These are phyloP conservation scores for Komagataella phaffii DNA, from an alignment of 805 yeast species.

Conservation along the genomic window DNA sequence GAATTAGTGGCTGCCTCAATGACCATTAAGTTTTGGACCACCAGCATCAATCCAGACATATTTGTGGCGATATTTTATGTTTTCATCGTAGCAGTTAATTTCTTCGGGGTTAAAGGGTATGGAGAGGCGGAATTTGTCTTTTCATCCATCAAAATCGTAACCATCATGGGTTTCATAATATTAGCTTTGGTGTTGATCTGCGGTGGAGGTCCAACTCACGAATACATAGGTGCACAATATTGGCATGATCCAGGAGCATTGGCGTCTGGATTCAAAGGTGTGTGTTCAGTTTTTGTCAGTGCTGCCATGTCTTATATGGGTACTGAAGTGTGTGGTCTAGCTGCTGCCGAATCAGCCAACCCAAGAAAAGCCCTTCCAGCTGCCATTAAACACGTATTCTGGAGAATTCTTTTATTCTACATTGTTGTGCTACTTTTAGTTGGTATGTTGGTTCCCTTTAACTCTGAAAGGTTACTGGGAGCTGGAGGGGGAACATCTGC, in stretches of 20 bases:
- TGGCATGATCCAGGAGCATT: slow-evolving; percentile 52
- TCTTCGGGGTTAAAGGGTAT: slow-evolving; percentile 52
- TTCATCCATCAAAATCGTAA: slow-evolving; percentile 38
- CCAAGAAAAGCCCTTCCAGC: slow-evolving; percentile 48
- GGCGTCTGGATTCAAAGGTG: slow-evolving; percentile 43
- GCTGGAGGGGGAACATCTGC: slow-evolving; percentile 37
- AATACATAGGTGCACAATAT: slow-evolving; percentile 43
- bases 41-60: slow-evolving; percentile 31
- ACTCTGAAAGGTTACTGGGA: slow-evolving; percentile 34
- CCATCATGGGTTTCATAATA: slow-evolving; percentile 45
- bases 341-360: slow-evolving; percentile 54
- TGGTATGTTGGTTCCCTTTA: slow-evolving; percentile 50
- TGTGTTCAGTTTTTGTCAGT: slow-evolving; percentile 49
- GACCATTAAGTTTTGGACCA: slow-evolving; percentile 35
- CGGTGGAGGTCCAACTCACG: slow-evolving; percentile 53
- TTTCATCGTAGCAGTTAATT: slow-evolving; percentile 34
- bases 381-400: slow-evolving; percentile 53
- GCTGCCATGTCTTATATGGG: slow-evolving; percentile 57
- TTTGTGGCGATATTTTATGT: slow-evolving; percentile 43
- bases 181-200: slow-evolving; percentile 38
- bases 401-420: slow-evolving; percentile 50
- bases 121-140: slow-evolving; percentile 58
- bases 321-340: slow-evolving; percentile 50
- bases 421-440: slow-evolving; percentile 37
- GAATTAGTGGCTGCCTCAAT: slow-evolving; percentile 44